Evolutionary conservation across 805 yeast genomes (phyloP).

Genomic region (Ogataea henricii): DNA sequence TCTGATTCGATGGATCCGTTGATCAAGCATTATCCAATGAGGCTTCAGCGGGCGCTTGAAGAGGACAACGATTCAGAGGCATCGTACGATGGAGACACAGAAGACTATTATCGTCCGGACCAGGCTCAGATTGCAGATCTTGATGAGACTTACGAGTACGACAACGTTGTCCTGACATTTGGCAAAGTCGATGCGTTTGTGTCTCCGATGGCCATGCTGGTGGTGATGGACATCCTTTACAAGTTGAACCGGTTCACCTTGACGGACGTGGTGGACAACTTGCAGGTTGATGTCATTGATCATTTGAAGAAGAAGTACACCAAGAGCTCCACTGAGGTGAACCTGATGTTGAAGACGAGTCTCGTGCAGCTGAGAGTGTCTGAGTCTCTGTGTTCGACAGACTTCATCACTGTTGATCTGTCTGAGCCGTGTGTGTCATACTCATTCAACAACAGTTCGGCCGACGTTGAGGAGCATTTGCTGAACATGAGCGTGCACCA

Average conservation of each 20-base stretch:
- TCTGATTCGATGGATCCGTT: constrained; percentile 47
- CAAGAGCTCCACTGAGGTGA: constrained; percentile 37
- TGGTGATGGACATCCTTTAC: constrained; percentile 35
- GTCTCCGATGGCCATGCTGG: constrained; percentile 40
- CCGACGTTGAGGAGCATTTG: constrained; percentile 5
- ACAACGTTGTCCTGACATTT: constrained; percentile 55
- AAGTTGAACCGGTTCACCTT: constrained; percentile 43
- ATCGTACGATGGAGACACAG: constrained; percentile 4
- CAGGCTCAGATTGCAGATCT: neutral
- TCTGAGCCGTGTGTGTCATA: constrained; percentile 40
- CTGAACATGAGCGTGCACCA: constrained; percentile 13
- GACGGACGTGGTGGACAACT: constrained; percentile 56
- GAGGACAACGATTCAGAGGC: constrained; percentile 8
- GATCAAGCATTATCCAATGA: constrained; percentile 36
- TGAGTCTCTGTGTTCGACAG: constrained; percentile 18
- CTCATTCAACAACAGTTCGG: constrained; percentile 23
- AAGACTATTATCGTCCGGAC: neutral
- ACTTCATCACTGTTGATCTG: constrained; percentile 34
- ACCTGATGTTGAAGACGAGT: constrained; percentile 52
- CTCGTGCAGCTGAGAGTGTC: constrained; percentile 33
- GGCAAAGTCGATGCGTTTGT: constrained; percentile 50
- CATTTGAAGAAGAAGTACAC: constrained; percentile 33
- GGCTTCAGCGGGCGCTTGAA: constrained; percentile 21
- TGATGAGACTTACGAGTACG: constrained; percentile 48
- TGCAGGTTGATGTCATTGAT: constrained; percentile 61